These are phyloP conservation scores for Ganoderma lingzhi DNA, from an alignment of 1,284 basidiomycete species.

Conservation along the genomic window DNA sequence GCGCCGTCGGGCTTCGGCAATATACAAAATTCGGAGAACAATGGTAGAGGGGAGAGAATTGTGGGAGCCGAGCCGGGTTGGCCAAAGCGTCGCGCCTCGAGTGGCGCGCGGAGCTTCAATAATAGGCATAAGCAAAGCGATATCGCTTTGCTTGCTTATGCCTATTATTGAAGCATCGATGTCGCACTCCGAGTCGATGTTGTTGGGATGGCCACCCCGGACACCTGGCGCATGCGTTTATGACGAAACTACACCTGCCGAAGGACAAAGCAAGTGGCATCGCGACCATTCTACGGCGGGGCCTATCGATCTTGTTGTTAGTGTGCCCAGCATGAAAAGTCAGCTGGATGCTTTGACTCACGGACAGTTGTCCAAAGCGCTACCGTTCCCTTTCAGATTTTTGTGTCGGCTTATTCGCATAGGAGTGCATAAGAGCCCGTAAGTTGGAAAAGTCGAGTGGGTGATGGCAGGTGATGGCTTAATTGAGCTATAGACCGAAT, in stretches of 20 bases:
- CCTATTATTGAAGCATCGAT: background rate
- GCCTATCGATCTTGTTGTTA: background rate
- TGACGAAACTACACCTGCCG: background rate
- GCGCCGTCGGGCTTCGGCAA: background rate
- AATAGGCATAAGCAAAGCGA: background rate
- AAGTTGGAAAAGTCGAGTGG: background rate
- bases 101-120: slow-evolving; percentile 10
- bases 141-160: no score
- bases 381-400: background rate
- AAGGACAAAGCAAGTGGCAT: background rate
- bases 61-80: background rate
- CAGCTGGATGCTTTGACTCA: background rate
- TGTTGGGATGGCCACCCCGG: background rate
- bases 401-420: background rate
- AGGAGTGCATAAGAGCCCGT: background rate
- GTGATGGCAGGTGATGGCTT: background rate
- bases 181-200: background rate
- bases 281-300: background rate
- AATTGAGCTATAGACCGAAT: background rate
- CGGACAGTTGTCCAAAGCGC: background rate
- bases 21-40: background rate
- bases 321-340: background rate
- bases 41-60: background rate
- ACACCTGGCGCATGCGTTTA: background rate
- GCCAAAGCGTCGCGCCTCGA: slow-evolving; percentile 2